Percentiles rank a stretch among this genome's conserved stretches.
Evolutionary conservation across 2,329 filamentous ascomycete species (phyloP).

Genomic region (Talaromyces sp.): DNA sequence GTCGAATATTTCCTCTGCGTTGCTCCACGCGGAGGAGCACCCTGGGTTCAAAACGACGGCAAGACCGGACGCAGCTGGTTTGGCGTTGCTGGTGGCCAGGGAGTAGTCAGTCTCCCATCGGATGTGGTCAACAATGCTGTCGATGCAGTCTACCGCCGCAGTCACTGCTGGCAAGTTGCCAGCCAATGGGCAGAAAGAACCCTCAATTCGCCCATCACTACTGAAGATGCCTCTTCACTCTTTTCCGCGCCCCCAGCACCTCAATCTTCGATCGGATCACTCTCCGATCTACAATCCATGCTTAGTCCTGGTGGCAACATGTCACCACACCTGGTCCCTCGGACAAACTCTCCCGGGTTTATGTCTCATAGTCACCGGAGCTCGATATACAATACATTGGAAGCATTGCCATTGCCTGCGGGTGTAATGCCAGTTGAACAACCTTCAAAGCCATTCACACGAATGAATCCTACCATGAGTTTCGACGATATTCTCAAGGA

Average conservation of each 20-base stretch:
- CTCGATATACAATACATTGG: constrained; percentile 42
- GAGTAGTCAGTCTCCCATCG: constrained; percentile 57
- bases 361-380: constrained; percentile 35
- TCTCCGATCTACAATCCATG: constrained; percentile 24
- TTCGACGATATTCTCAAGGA: constrained; percentile 46
- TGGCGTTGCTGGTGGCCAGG: constrained; percentile 56
- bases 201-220: constrained; percentile 29
- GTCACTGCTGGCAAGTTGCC: constrained; percentile 64
- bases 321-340: constrained; percentile 32
- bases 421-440: constrained; percentile 40
- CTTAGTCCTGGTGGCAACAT: constrained; percentile 28
- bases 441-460: constrained; percentile 34
- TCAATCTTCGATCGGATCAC: constrained; percentile 34
- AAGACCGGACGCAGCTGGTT: constrained; percentile 45
- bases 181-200: constrained; percentile 54
- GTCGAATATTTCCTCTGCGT: constrained; percentile 50
- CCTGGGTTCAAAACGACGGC: constrained; percentile 45
- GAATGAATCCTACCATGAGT: constrained; percentile 45
- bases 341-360: constrained; percentile 29
- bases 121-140: constrained; percentile 62
- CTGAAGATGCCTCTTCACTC: constrained; percentile 34
- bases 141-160: constrained; percentile 63
- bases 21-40: constrained; percentile 44
- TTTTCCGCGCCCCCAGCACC: constrained; percentile 35
- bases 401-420: constrained; percentile 41